Conservation (phyloP, 441 rosid genomes). For the Metrosideros polymorpha region DNA sequence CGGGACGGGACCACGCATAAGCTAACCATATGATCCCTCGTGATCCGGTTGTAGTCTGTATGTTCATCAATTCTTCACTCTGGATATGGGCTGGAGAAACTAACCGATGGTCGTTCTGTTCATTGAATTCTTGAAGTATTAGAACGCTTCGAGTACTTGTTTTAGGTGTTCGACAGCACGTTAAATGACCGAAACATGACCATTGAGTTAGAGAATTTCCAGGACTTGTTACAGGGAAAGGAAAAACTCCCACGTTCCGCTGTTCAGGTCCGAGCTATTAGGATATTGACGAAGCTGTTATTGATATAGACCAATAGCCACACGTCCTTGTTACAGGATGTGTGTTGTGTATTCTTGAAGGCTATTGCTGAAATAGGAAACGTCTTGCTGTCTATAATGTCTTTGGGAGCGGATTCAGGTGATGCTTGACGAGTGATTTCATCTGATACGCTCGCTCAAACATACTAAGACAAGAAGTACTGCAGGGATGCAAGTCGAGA, state of each 20-base stretch:
- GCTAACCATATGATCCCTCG: background rate
- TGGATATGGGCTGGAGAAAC: background rate
- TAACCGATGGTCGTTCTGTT: too few species aligned
- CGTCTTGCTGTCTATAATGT: background rate
- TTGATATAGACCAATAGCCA: background rate
- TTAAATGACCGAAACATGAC: background rate
- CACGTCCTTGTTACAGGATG: background rate
- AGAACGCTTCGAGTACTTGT: background rate
- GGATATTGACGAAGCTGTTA: background rate
- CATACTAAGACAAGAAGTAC: background rate
- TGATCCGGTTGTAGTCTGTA: background rate
- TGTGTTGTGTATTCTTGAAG: background rate
- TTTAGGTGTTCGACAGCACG: background rate
- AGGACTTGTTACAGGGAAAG: background rate
- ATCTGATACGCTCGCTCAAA: background rate
- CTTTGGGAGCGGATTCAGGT: background rate
- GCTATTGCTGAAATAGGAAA: background rate
- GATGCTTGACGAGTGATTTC: background rate
- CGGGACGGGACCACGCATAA: background rate
- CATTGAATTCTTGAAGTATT: background rate
- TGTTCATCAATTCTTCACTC: background rate
- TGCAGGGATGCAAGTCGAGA: constrained; percentile 66
- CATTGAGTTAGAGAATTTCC: background rate
- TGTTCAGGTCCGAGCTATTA: background rate
- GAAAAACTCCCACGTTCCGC: background rate